phyloP scores from a whole-genome alignment of 805 yeast species.

The Yamadazyma paraphyllophila region DNA sequence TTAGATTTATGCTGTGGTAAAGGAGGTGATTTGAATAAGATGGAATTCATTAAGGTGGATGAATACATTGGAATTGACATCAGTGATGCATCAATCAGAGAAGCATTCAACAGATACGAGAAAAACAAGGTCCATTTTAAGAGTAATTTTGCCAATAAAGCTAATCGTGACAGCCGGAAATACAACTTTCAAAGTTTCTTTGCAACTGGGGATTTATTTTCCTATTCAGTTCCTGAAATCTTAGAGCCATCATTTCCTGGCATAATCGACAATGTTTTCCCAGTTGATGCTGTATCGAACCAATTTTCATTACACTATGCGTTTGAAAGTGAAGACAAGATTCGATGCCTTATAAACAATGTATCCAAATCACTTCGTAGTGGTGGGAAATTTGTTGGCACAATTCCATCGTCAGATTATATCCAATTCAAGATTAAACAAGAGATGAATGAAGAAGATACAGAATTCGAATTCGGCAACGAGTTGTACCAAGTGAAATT shows the following conservation, averaged over 20 bases:
- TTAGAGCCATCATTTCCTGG: slow-evolving; percentile 62
- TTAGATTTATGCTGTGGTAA: slow-evolving; percentile 95
- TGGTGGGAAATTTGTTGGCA: slow-evolving; percentile 91
- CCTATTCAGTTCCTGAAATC: slow-evolving; percentile 62
- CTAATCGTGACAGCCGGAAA: slow-evolving; percentile 38
- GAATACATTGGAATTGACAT: slow-evolving; percentile 91
- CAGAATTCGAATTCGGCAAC: slow-evolving; percentile 64
- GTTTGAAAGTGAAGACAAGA: slow-evolving; percentile 79
- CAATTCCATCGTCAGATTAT: slow-evolving; percentile 89
- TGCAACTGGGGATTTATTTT: slow-evolving; percentile 91
- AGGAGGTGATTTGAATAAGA: slow-evolving; percentile 94
- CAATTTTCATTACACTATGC: slow-evolving; percentile 97
- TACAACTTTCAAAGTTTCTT: slow-evolving; percentile 76
- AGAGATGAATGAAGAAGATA: slow-evolving; percentile 17
- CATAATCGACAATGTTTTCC: slow-evolving; percentile 59
- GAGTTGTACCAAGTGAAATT: slow-evolving; percentile 78
- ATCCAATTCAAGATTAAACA: slow-evolving; percentile 58
- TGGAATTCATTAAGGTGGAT: slow-evolving; percentile 68
- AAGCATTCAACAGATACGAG: slow-evolving; percentile 74
- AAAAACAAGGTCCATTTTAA: slow-evolving; percentile 46
- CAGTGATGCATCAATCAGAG: slow-evolving; percentile 81
- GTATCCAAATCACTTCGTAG: slow-evolving; percentile 69
- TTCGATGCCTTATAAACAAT: slow-evolving; percentile 68
- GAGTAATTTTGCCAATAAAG: slow-evolving; percentile 19
- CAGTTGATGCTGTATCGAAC: slow-evolving; percentile 83